Evolutionary conservation across 2,329 filamentous ascomycete genomes (phyloP), one percentile per base, ranked within the genome.

Genomic region (Botryotinia convoluta): DNA sequence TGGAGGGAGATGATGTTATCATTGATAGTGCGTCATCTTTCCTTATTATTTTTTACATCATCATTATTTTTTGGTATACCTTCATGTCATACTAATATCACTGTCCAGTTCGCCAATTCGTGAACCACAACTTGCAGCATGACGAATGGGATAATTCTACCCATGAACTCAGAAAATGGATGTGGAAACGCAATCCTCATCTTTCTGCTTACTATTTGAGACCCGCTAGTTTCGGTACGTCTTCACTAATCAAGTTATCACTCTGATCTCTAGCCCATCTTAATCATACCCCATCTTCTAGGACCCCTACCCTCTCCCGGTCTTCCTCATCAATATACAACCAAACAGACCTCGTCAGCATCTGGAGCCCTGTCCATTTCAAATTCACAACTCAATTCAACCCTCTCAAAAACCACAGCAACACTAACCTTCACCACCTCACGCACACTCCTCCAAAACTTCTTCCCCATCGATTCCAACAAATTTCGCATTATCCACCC

Each of bases 61-160:
- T 61, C 6, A 63, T 63, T 44, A 0, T 29, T 63, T 29, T 8
- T 32, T 9, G 26, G 8, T 14, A 42, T 29, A 20, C 18, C 26
- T 37, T 26, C 18, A 67, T 20, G 14, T n/a, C 10, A 51, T 37
- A 51, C 44, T 67, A 20, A 67, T 35, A 42, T 42, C 79, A 0
- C 77, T 85, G 72, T 85, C 83, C 35, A 75, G 74, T 76, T 60
- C 74, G 70, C 65, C 59, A 73, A 37, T 77, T 82, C 72, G 82
- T 81, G 3, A 77, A 78, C 14, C 85, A 85, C 75, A 87, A 86
- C 71, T 86, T 85, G 71, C 83, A 84, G 9, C 84, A 87, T 74
- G 86, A 89, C 73, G 87, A 88, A 74, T 87, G 82, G 79, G 83
- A 89, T 75, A 81, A 85, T 73, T 85, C 86, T 0, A 82, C 81